These are phyloP conservation scores for Cladophialophora immunda DNA, from an alignment of 2,329 filamentous ascomycete genomes.

Conservation along the genomic window DNA sequence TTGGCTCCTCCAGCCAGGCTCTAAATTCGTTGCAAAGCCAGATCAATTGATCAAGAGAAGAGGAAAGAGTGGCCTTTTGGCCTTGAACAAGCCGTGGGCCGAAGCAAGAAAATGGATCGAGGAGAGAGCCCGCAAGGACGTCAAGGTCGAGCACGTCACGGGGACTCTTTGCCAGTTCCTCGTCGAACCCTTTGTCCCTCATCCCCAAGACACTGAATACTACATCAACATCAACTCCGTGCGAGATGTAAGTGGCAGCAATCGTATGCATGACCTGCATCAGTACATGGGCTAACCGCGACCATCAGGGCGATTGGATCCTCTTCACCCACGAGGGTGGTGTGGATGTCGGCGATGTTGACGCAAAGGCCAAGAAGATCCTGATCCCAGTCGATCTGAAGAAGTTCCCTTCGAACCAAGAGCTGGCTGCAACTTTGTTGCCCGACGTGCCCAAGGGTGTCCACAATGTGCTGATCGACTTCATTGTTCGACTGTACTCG, in stretches of 20 bases:
- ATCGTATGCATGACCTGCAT: constrained; percentile 2
- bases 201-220: constrained; percentile 95
- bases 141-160: constrained; percentile 90
- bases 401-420: constrained; percentile 94
- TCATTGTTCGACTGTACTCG: constrained; percentile 97
- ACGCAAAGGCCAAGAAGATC: constrained; percentile 98
- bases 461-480: constrained; percentile 98
- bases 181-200: constrained; percentile 97
- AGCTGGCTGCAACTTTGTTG: constrained; percentile 84
- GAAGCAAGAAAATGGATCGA: constrained; percentile 95
- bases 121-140: constrained; percentile 86
- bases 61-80: constrained; percentile 97
- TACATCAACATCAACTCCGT: constrained; percentile 99
- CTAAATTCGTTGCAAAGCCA: constrained; percentile 98
- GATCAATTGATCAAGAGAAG: constrained; percentile 99
- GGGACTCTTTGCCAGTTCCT: constrained; percentile 94
- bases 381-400: constrained; percentile 94
- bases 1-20: constrained; percentile 82
- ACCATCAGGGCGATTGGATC: constrained; percentile 90
- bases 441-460: constrained; percentile 94
- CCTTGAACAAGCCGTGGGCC: constrained; percentile 95
- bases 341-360: constrained; percentile 99
- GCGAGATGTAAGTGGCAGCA: constrained; percentile 82
- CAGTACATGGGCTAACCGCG: constrained; percentile 28
- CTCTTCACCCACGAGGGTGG: constrained; percentile 99